A percentile compares a stretch with the other conserved stretches of the same genome.
Conservation (phyloP, 139 green algal genomes). For the Tetraselmis chui region DNA sequence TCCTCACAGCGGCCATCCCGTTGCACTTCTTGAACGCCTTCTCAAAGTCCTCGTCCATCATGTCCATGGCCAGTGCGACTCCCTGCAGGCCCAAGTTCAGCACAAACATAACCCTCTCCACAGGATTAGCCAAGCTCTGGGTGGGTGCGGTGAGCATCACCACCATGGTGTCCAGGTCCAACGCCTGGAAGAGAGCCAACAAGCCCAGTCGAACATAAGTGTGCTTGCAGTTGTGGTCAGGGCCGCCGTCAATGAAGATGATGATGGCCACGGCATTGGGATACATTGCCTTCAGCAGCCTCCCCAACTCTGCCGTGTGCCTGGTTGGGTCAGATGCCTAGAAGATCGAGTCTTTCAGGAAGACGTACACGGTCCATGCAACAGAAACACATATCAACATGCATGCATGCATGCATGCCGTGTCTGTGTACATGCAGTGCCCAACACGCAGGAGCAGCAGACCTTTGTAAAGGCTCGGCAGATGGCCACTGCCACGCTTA, state of each 20-base stretch:
- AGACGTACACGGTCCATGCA: too few species aligned
- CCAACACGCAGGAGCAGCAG: too few species aligned
- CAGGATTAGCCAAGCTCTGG: not conserved
- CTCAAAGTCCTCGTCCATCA: not conserved
- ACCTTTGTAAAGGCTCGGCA: not conserved
- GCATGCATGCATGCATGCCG: too few species aligned
- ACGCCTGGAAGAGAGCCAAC: not conserved
- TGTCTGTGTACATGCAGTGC: too few species aligned
- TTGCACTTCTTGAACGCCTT: not conserved
- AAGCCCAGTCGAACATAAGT: not conserved
- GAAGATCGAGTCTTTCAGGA: too few species aligned
- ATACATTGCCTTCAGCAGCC: not conserved
- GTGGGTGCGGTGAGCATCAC: not conserved
- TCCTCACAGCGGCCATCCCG: not conserved
- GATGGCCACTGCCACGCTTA: not conserved
- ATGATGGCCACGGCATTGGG: not conserved
- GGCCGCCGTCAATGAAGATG: not conserved
- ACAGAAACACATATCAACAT: not conserved
- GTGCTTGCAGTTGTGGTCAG: not conserved
- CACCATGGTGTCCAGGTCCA: not conserved
- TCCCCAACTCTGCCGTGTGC: too few species aligned
- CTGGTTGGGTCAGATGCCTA: too few species aligned
- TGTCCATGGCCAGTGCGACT: not conserved
- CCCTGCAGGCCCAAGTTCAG: not conserved
- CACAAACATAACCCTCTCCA: not conserved